Evolutionary conservation across 306 rosid species (phyloP), one percentile per base, ranked within the genome.

Genomic region (Ammopiptanthus mongolicus): DNA sequence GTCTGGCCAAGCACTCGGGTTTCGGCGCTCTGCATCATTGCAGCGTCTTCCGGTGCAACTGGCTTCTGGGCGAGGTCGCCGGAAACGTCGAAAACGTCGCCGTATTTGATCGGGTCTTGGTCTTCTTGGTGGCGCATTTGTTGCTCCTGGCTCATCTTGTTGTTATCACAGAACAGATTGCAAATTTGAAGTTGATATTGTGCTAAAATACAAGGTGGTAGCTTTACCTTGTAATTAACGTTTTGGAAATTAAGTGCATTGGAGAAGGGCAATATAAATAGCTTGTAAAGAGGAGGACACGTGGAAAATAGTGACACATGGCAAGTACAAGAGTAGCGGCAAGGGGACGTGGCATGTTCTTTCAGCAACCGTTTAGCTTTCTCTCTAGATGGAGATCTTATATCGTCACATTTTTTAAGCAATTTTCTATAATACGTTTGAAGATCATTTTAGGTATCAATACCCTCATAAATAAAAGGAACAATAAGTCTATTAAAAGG

Each of bases 11-110:
- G 61, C 44, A 86, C 87, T 51, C 77, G 22, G 41, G 77, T 52
- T 71, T 91, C 96, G 0, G 96, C 96, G 0, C 89, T 86, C 80
- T 91, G 91, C 97, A 94, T 91, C 97, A 87, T 90, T 71, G 87
- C 83, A 0, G 96, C 97, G 11, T 95, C 93, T 44, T 71, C 84
- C 0, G 95, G 97, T 2, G 91, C 82, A 11, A 94, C 58, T 0
- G 88, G 74, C 84, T 85, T 81, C 51, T 85, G 14, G 0, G 91
- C 91, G 1, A 88, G 93, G 6, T 90, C 84, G 0, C 91, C 93
- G 21, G 85, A 80, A 34, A 94, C 86, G 3, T 68, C 22, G 29
- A 88, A 91, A 67, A 88, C 85, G 81, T 88, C 93, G 44, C 90
- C 90, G 80, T 88, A 90, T 65, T 78, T 94, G 67, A 91, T 76